Evolutionary conservation across 2,329 filamentous ascomycete species (phyloP), one percentile per base, ranked within the genome.

Genomic region (Fusarium sp.): DNA sequence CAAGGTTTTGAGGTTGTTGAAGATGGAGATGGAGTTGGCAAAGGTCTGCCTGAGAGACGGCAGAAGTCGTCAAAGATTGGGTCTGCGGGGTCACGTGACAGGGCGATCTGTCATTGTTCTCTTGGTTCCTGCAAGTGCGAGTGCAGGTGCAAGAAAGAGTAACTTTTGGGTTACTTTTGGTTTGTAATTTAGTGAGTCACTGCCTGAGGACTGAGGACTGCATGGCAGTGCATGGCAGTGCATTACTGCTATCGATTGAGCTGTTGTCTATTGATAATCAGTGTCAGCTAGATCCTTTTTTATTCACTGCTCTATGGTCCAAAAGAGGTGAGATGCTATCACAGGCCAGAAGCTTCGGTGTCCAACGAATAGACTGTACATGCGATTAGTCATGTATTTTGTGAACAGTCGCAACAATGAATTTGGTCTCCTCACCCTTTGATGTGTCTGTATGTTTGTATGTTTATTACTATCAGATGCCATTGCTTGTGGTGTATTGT

Each of bases 21-120:
- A 52, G 64, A 58, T 54, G 54, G 64, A 64, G 65, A 61, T 62
- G 60, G 59, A 65, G 72, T 68, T 73, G 71, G 61, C 65, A 73
- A 74, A 75, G 62, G 55, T 70, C 61, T 73, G 72, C 59, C 67
- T 61, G 24, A 65, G 68, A 65, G 62, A 73, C 59, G 58, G 58
- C 55, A 73, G 68, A 65, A 67, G 70, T 68, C 55, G 57, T 65
- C 66, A 72, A 72, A 23, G 72, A 72, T 73, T 76, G 72, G 74
- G 72, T 73, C 42, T 23, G 9, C 3, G 12, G 1, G 6, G 42
- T 76, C 74, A 76, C 74, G 74, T 76, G 74, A 76, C 19, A 4
- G 2, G 30, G 1, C 23, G n/a, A 36, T 40, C 39, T 23, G 50
- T 45, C 58, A 57, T 70, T 63, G 66, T 65, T 51, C 28, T 39